A percentile compares a stretch with the other conserved stretches of the same genome.
Evolutionary conservation across 75 land plant genomes (phyloP).

Genomic region (Pseudotsuga menziesii): DNA sequence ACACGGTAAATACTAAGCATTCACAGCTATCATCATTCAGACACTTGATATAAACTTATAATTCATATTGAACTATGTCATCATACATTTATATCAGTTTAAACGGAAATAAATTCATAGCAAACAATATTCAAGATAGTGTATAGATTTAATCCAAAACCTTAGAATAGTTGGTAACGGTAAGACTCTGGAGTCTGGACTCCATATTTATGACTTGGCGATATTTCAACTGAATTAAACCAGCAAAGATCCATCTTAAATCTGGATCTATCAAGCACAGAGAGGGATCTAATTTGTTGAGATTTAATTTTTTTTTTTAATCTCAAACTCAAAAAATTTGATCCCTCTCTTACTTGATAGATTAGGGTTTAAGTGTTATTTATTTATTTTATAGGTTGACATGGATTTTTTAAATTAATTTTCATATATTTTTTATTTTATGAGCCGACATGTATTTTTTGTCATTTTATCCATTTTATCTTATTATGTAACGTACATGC

Average conservation of each 20-base stretch:
- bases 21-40: neutral
- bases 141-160: neutral
- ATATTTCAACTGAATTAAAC: too few relatives aligned
- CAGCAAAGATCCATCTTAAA: too few relatives aligned
- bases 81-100: neutral
- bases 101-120: neutral
- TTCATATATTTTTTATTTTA: too few relatives aligned
- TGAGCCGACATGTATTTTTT: too few relatives aligned
- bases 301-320: too few relatives aligned
- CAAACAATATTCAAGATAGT: neutral
- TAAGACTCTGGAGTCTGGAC: neutral
- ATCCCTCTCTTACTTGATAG: too few relatives aligned
- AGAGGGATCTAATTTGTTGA: too few relatives aligned
- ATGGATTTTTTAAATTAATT: too few relatives aligned
- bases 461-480: neutral
- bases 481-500: neutral
- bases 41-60: neutral
- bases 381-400: too few relatives aligned
- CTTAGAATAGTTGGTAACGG: neutral
- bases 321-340: too few relatives aligned
- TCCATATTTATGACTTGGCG: neutral
- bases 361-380: too few relatives aligned
- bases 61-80: neutral
- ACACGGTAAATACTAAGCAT: neutral
- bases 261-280: too few relatives aligned